Base-by-base conservation (phyloP, 495 filamentous ascomycete genomes). In the Hypoxylon fragiforme region DNA sequence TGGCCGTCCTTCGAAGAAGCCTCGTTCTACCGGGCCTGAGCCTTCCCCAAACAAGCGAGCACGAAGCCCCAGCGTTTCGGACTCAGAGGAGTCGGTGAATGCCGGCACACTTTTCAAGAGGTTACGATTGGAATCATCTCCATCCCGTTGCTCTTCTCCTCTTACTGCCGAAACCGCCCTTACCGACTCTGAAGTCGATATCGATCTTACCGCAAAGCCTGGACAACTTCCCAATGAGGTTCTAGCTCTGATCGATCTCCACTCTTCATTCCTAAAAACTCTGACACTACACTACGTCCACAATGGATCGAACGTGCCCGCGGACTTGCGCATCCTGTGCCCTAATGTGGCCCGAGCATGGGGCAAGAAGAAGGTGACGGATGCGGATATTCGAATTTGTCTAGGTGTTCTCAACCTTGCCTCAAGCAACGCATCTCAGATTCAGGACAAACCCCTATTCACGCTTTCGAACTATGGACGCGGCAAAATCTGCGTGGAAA, bases 211-310 rank as follows among this genome's bases (percentile, higher is more conserved):
- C 1, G 37, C 42, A 34, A 51, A 50, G 28, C 5, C 56, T 30
- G 31, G 62, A 22, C 62, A 67, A 28, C 71, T 85, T 12, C 82
- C 83, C 0, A 52, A 51, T 16, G 82, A 84, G 61, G 70, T 87
- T 19, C 51, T 78, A 52, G 76, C 80, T 50, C 74, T 87, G 37
- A 66, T 83, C 44, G 67, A 76, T 42, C 69, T 86, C 3, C 77
- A 85, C 57, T 66, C 75, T 21, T 71, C 81, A 40, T 81, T 87
- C 47, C 74, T 85, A 48, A 79, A 77, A 38, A 77, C 83, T 14
- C 67, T 85, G 14, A 78, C 74, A 14, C 64, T 86, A 43, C 78
- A 85, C 49, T 77, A 77, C 50, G 83, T 82, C 0, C 86, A 90
- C 70, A 81, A 87, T 71, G 84, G 85, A 59, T 71, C 74, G 7